These are phyloP conservation scores for Mucor velutinosus DNA, from an alignment of 371 early-diverging fungal species.

Conservation along the genomic window DNA sequence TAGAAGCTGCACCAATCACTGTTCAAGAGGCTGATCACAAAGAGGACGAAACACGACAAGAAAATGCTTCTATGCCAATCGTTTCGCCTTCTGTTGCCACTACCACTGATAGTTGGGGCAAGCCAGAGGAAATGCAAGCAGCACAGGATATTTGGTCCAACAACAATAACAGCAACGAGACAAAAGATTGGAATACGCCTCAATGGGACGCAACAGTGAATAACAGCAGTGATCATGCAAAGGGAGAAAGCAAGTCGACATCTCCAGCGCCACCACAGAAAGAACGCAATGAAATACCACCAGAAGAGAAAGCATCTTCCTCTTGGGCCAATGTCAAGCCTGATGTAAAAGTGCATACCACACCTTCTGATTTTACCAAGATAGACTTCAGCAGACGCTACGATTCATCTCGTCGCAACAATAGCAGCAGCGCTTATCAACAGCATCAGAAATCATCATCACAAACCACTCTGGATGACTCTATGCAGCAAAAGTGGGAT, in stretches of 20 bases:
- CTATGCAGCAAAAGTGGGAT: not conserved
- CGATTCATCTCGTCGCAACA: not conserved
- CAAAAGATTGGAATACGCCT: not conserved
- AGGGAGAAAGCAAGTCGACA: not conserved
- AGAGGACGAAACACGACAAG: too few relatives aligned
- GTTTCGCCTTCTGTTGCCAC: too few relatives aligned
- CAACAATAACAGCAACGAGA: not conserved
- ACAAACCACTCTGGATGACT: not conserved
- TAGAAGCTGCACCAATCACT: not conserved
- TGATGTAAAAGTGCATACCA: not conserved
- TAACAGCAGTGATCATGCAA: not conserved
- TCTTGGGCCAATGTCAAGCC: conserved; percentile 3
- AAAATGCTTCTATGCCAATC: too few relatives aligned
- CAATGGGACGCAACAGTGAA: not conserved
- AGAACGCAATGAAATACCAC: conserved; percentile 1
- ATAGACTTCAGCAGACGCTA: not conserved
- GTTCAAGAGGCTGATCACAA: too few relatives aligned
- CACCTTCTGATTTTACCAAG: not conserved
- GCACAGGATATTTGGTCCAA: not conserved
- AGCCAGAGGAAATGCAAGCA: not conserved
- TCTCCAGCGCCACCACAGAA: not conserved
- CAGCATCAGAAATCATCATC: not conserved
- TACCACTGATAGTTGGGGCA: not conserved
- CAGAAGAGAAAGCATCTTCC: conserved; percentile 11
- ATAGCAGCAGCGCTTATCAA: not conserved